phyloP scores from a whole-genome alignment of 164 flowering plant genomes.

The Brasenia schreberi region DNA sequence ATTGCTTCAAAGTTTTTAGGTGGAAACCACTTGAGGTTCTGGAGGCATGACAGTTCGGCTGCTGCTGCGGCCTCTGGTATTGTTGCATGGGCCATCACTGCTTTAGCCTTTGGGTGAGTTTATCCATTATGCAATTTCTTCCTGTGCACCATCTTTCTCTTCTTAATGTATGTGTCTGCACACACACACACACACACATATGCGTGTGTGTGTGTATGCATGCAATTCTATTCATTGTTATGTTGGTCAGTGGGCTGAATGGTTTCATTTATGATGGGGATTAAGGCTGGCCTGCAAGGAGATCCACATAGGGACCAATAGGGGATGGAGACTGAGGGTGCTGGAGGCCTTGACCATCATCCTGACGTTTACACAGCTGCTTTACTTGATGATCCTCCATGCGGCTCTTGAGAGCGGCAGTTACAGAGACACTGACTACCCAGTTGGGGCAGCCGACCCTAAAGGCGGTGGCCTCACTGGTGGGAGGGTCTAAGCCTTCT shows the following conservation, averaged over 20 bases:
- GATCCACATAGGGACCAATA: slow-evolving; percentile 54
- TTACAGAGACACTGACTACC: slow-evolving; percentile 51
- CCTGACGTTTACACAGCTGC: slow-evolving; percentile 46
- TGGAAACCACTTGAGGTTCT: slow-evolving; percentile 52
- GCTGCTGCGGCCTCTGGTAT: slow-evolving; percentile 57
- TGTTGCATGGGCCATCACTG: slow-evolving; percentile 74
- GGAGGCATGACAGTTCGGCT: slow-evolving; percentile 82
- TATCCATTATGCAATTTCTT: too few species aligned
- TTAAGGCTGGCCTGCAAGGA: slow-evolving; percentile 78
- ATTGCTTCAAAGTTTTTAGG: slow-evolving; percentile 62
- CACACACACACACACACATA: too few species aligned
- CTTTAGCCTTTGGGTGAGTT: slow-evolving; percentile 65
- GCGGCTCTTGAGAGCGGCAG: slow-evolving; percentile 65
- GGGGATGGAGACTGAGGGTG: slow-evolving; percentile 83
- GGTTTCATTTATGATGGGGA: too few species aligned
- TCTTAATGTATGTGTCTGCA: too few species aligned
- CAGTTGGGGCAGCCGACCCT: slow-evolving; percentile 7
- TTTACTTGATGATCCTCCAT: slow-evolving; percentile 51
- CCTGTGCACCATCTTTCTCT: too few species aligned
- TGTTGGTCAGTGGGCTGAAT: too few species aligned
- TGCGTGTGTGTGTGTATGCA: too few species aligned
- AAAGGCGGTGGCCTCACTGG: slow-evolving; percentile 7
- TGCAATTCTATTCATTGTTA: too few species aligned
- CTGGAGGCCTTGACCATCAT: slow-evolving; percentile 66
- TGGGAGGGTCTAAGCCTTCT: background rate